phyloP scores from a whole-genome alignment of 768 basidiomycete species.

The Suillus luteus region DNA sequence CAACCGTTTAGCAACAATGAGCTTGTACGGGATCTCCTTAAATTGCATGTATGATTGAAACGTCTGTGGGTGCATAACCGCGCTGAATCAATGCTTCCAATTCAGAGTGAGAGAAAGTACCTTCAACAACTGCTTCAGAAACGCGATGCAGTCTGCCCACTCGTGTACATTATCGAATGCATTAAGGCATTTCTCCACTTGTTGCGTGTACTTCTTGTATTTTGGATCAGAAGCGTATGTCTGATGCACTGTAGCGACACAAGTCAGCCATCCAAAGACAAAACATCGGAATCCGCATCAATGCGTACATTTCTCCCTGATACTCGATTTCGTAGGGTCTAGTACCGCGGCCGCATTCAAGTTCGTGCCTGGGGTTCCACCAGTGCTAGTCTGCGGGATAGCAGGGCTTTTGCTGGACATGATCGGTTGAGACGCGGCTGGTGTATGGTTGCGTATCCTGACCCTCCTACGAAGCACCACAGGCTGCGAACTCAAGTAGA shows the following conservation, averaged over 20 bases:
- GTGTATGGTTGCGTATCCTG: background rate
- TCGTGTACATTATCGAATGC: conserved; percentile 96
- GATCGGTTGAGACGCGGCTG: background rate
- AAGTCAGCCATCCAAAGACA: background rate
- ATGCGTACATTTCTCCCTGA: conserved; percentile 3
- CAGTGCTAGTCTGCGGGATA: conserved; percentile 1
- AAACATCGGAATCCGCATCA: background rate
- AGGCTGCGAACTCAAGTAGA: background rate
- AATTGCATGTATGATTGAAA: conserved; percentile 93
- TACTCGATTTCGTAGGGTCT: background rate
- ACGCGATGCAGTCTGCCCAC: conserved; percentile 99
- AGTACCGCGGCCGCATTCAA: background rate
- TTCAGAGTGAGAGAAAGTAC: conserved; percentile 39
- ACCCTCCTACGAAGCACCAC: background rate
- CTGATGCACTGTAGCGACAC: conserved; percentile 51
- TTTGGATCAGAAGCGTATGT: conserved; percentile 81
- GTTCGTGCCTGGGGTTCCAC: conserved; percentile 8
- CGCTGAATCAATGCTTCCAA: conserved; percentile 1
- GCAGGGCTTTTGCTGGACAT: conserved; percentile 7
- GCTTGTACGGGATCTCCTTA: conserved; percentile 93
- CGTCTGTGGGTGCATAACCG: conserved; percentile 54
- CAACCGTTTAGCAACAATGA: conserved; percentile 91
- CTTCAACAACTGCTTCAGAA: conserved; percentile 91
- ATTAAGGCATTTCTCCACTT: conserved; percentile 90
- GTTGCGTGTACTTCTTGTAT: conserved; percentile 90